Conservation (phyloP, 2,329 filamentous ascomycete species). For the Phyllosticta capitalensis region DNA sequence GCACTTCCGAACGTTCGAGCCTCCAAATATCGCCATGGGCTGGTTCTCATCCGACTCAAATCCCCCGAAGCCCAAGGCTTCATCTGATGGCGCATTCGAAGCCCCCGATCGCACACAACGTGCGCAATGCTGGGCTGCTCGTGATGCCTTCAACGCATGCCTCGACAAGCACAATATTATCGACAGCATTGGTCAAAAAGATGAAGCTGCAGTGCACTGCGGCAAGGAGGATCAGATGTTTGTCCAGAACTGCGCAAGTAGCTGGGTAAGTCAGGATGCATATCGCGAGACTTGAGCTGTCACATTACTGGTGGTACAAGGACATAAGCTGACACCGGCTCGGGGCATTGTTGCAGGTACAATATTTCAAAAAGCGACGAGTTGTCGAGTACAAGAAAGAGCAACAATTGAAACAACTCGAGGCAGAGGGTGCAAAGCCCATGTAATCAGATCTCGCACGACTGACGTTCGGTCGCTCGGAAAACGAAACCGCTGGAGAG, state of each 20-base stretch:
- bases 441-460: constrained; percentile 28
- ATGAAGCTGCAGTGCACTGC: constrained; percentile 45
- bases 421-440: constrained; percentile 57
- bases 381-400: constrained; percentile 87
- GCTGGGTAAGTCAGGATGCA: constrained; percentile 61
- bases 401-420: constrained; percentile 63
- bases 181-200: constrained; percentile 55
- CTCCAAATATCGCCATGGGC: constrained; percentile 36
- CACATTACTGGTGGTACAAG: not conserved
- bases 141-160: constrained; percentile 82
- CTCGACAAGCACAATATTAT: constrained; percentile 74
- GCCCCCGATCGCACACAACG: constrained; percentile 81
- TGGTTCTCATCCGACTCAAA: constrained; percentile 40
- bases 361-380: constrained; percentile 95
- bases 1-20: not conserved
- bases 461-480: not conserved
- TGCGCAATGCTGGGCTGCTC: constrained; percentile 76
- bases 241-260: constrained; percentile 74
- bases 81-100: constrained; percentile 47
- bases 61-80: constrained; percentile 31
- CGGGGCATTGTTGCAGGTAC: constrained; percentile 49
- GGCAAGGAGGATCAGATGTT: constrained; percentile 54
- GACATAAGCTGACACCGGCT: not conserved
- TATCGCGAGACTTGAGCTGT: not conserved
- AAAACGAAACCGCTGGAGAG: not conserved